Base-by-base conservation (phyloP, 306 rosid genomes). In the Glycine soja region DNA sequence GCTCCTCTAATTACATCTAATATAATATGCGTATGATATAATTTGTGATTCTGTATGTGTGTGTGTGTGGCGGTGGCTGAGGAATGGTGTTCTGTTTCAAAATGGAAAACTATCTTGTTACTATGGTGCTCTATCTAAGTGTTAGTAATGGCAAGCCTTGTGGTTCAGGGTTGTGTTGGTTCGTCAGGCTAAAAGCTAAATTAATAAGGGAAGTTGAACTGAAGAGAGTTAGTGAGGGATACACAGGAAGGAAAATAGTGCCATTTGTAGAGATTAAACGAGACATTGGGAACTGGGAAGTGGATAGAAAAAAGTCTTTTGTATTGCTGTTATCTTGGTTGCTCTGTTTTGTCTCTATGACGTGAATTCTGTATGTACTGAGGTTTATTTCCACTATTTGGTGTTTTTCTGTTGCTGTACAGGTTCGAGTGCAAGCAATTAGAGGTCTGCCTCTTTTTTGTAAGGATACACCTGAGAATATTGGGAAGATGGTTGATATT, bases 361-460 rank as follows among this genome's bases (percentile, higher is more conserved):
- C 0, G 63, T 48, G 66, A 53, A 14, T 18, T 78, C 32, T 69
- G 59, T 69, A n/a, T 65, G 4, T 47, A 70, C 46, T 70, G 54
- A 75, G 48, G 43, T 43, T 63, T 70, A 24, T 46, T 36, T 70
- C 63, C 16, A 19, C 74, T 63, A 8, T 24, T 8, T 38, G 19
- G 15, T 78, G 50, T 48, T 72, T n/a, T 71, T 77, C 45, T 77
- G 34, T 48, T 79, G 70, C 18, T 78, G 64, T 75, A 58, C 74
- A 95, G 99, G 97, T 95, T 74, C 98, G 99, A 74, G 99, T 95
- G 72, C 99, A 95, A 85, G 99, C 99, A 42, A 91, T 95, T 75
- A 90, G 99, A 81, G 99, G 99, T 30, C 87, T 95, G 72, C 99
- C 99, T 72, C 93, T 95, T 90, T 95, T 95, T 92, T 95, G 98